Percentiles rank a stretch among this genome's conserved stretches.
Evolutionary conservation across 805 yeast genomes (phyloP).

Genomic region (Metschnikowia borealis): DNA sequence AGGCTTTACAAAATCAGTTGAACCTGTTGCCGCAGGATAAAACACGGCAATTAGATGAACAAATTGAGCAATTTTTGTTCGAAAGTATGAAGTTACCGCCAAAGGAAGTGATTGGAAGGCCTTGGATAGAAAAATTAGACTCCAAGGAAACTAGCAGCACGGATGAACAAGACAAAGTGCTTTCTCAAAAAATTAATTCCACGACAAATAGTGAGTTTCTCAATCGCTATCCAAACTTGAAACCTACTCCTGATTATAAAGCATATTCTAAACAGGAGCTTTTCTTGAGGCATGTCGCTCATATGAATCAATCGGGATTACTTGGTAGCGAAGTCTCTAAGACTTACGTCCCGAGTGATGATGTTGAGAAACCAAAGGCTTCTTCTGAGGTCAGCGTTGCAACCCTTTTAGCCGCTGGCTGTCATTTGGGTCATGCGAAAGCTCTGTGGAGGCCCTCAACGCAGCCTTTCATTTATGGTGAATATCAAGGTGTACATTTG

Average conservation of each 20-base stretch:
- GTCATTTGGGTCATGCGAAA: constrained; percentile 91
- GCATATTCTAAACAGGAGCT: constrained; percentile 78
- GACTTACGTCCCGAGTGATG: constrained; percentile 68
- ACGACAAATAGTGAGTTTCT: constrained; percentile 31
- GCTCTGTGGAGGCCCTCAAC: constrained; percentile 74
- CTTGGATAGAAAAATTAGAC: constrained; percentile 26
- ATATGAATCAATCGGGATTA: constrained; percentile 48
- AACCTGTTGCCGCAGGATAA: constrained; percentile 27
- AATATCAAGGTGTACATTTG: constrained; percentile 84
- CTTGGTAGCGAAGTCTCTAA: constrained; percentile 63
- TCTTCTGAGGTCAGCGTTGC: constrained; percentile 60
- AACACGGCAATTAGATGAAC: constrained; percentile 37
- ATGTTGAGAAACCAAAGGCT: constrained; percentile 55
- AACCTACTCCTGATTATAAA: constrained; percentile 54
- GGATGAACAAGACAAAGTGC: constrained; percentile 8
- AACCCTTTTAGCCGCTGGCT: constrained; percentile 83
- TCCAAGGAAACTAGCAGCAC: background rate
- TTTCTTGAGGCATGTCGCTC: constrained; percentile 66
- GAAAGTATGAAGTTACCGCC: constrained; percentile 32
- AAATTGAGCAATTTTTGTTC: constrained; percentile 36
- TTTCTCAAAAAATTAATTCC: constrained; percentile 22
- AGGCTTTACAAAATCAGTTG: constrained; percentile 29
- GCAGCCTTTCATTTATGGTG: constrained; percentile 84
- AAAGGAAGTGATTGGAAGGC: constrained; percentile 26
- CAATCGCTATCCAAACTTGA: constrained; percentile 55